Evolutionary conservation across 2,329 filamentous ascomycete genomes (phyloP).

Genomic region (Aspergillus felis): DNA sequence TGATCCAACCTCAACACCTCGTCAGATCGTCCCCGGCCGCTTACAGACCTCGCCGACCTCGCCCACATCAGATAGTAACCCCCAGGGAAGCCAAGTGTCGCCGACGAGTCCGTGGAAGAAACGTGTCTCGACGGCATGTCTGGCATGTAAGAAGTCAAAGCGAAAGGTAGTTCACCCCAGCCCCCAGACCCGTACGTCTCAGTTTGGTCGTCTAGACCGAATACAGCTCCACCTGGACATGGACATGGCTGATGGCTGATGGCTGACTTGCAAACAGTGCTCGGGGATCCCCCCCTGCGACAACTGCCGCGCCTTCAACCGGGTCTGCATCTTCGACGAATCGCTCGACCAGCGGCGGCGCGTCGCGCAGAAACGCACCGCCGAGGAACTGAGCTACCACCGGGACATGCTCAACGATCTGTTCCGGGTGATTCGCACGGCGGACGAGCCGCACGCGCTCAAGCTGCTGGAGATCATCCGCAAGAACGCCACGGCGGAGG

Average conservation of each 20-base stretch:
- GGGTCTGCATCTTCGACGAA: conserved; percentile 54
- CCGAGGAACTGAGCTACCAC: conserved; percentile 38
- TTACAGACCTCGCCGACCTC: conserved; percentile 5
- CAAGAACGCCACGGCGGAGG: conserved; percentile 30
- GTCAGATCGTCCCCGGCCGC: conserved; percentile 19
- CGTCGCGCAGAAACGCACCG: conserved; percentile 37
- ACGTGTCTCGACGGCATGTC: conserved; percentile 37
- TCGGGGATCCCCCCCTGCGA: conserved; percentile 36
- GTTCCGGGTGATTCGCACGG: conserved; percentile 31
- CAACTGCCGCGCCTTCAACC: conserved; percentile 34
- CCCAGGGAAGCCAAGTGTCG: conserved; percentile 5
- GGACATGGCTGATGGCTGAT: neutral
- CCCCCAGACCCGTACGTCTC: neutral
- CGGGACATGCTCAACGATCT: conserved; percentile 37
- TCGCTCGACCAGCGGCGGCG: conserved; percentile 52
- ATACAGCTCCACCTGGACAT: too few species aligned
- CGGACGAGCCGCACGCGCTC: conserved; percentile 26
- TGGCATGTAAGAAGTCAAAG: conserved; percentile 40
- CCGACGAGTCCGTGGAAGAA: conserved; percentile 27
- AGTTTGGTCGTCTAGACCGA: too few species aligned
- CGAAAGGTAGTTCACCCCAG: conserved; percentile 23
- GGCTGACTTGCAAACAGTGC: conserved; percentile 22
- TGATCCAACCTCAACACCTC: conserved; percentile 7
- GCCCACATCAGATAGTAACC: conserved; percentile 8
- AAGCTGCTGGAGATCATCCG: conserved; percentile 34